A percentile compares a stretch with the other conserved stretches of the same genome.
Evolutionary conservation across 2,329 filamentous ascomycete species (phyloP).

Genomic region (Cadophora gregata): DNA sequence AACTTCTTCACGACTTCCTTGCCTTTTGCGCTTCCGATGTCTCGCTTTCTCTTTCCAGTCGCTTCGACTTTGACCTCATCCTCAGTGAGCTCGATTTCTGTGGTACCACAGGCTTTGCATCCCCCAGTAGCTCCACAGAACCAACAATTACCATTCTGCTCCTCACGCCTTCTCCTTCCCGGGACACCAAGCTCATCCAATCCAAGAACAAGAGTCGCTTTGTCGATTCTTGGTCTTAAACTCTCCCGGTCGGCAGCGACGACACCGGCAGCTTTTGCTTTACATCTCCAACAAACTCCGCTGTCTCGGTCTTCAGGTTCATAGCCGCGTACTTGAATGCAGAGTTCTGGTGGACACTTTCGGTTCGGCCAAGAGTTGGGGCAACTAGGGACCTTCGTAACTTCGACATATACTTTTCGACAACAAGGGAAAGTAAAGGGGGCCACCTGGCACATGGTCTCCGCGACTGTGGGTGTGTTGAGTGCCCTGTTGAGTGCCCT

Average conservation of each 20-base stretch:
- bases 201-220: constrained; percentile 33
- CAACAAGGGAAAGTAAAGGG: constrained; percentile 39
- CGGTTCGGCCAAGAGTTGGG: constrained; percentile 36
- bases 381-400: constrained; percentile 35
- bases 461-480: not conserved
- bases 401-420: constrained; percentile 35
- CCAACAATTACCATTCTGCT: constrained; percentile 34
- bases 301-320: constrained; percentile 19
- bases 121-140: constrained; percentile 32
- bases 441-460: constrained; percentile 38
- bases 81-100: constrained; percentile 6
- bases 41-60: constrained; percentile 8
- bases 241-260: constrained; percentile 25
- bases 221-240: constrained; percentile 38
- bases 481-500: not conserved
- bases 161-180: constrained; percentile 27
- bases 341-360: constrained; percentile 40
- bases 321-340: constrained; percentile 29
- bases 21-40: not conserved
- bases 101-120: constrained; percentile 30
- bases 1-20: constrained; percentile 21
- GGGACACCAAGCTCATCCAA: constrained; percentile 29
- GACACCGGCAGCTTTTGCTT: constrained; percentile 21
- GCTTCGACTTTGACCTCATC: not conserved
- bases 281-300: constrained; percentile 40